Conservation (phyloP, 306 rosid species). For the Prunus mira region DNA sequence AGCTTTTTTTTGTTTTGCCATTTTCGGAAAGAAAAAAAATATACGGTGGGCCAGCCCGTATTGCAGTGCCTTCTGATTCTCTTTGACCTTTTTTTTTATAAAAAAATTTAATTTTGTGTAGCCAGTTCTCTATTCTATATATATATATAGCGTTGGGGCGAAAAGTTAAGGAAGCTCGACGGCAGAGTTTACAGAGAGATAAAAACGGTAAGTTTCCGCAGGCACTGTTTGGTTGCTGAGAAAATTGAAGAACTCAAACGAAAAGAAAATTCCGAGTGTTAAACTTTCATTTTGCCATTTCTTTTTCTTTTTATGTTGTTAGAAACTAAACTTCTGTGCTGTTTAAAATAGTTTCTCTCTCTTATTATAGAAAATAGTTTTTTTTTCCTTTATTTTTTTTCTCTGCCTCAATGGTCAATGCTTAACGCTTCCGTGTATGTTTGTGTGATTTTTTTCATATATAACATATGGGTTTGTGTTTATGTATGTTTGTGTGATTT, state of each 20-base stretch:
- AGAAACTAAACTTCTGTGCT: background rate
- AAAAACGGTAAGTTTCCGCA: slow-evolving; percentile 19
- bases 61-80: background rate
- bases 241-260: background rate
- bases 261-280: background rate
- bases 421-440: background rate
- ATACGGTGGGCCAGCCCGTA: slow-evolving; percentile 35
- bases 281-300: no score
- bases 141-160: background rate
- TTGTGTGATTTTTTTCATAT: background rate
- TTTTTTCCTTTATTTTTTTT: no score
- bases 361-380: background rate
- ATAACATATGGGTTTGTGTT: no score
- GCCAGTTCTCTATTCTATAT: background rate
- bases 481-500: background rate
- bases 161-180: background rate
- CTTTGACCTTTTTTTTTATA: background rate
- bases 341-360: background rate
- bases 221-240: slow-evolving; percentile 23
- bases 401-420: background rate
- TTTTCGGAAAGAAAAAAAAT: slow-evolving; percentile 11
- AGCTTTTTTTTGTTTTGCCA: background rate
- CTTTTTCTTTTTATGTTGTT: background rate
- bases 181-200: slow-evolving; percentile 1
- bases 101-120: background rate